phyloP scores from a whole-genome alignment of 2,329 filamentous ascomycete species.

The Polytolypa hystricis region DNA sequence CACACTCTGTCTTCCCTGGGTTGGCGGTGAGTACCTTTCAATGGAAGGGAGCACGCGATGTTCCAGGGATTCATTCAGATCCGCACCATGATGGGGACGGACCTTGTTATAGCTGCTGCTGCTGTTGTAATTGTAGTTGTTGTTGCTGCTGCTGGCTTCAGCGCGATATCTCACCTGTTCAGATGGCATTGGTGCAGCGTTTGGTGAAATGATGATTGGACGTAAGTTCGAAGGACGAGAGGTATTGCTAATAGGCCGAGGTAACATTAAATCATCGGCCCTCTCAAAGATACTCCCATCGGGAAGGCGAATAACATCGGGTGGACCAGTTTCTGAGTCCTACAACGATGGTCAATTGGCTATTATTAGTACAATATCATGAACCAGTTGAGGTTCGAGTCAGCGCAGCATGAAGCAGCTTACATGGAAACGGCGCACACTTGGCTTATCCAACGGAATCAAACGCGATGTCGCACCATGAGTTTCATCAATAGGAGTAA shows the following conservation, averaged over 20 bases:
- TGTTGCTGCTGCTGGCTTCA: too few relatives aligned
- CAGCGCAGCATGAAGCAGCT: too few relatives aligned
- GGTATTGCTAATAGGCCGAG: background rate
- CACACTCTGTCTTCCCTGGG: too few relatives aligned
- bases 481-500: slow-evolving; percentile 2
- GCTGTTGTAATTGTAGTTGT: too few relatives aligned
- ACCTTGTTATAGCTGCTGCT: background rate
- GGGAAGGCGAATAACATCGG: slow-evolving; percentile 15
- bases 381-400: too few relatives aligned
- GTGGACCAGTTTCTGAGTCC: slow-evolving; percentile 7
- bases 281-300: slow-evolving; percentile 16
- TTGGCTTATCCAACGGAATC: too few relatives aligned
- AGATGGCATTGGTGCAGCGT: background rate
- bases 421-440: too few relatives aligned
- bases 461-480: too few relatives aligned
- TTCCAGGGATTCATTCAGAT: slow-evolving; percentile 16
- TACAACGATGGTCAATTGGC: slow-evolving; percentile 1
- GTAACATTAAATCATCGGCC: slow-evolving; percentile 6
- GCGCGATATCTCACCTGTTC: background rate
- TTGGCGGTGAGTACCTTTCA: slow-evolving; percentile 17
- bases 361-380: slow-evolving; percentile 5
- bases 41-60: slow-evolving; percentile 26
- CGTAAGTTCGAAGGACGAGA: background rate
- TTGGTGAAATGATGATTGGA: background rate
- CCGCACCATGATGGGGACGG: background rate